Evolutionary conservation across 345 rosid species (phyloP).

Genomic region (Eucalyptus albens): DNA sequence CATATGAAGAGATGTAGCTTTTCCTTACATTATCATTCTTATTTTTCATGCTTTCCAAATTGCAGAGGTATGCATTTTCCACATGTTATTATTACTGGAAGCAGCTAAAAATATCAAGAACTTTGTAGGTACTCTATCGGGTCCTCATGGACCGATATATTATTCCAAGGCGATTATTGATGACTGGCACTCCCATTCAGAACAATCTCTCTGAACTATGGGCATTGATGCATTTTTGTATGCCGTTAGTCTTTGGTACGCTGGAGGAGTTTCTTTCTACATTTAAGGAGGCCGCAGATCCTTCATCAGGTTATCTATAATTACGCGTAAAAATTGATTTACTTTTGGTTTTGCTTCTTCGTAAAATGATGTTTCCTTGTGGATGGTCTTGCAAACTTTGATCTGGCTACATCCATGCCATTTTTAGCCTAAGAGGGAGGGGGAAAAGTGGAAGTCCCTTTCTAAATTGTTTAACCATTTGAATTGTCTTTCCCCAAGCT

Average conservation of each 20-base stretch:
- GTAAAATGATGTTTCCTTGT: neutral
- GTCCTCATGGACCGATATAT: conserved; percentile 51
- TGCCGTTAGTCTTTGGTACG: conserved; percentile 81
- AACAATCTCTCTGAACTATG: conserved; percentile 88
- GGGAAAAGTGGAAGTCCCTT: neutral
- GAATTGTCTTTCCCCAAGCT: neutral
- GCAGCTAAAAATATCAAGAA: neutral
- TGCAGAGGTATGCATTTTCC: neutral
- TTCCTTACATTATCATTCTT: neutral
- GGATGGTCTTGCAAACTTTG: neutral
- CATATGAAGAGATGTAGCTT: neutral
- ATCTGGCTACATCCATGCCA: neutral
- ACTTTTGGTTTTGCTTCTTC: neutral
- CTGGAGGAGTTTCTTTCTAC: conserved; percentile 55
- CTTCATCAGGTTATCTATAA: conserved; percentile 34
- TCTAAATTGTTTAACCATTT: neutral
- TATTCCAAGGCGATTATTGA: conserved; percentile 76
- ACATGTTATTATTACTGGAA: neutral
- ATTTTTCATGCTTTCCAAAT: neutral
- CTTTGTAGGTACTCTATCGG: conserved; percentile 60
- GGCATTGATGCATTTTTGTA: conserved; percentile 90
- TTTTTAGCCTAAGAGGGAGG: neutral
- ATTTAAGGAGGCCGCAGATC: conserved; percentile 55
- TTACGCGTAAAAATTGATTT: neutral
- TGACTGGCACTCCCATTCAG: conserved; percentile 91